Evolutionary conservation across 2,329 filamentous ascomycete genomes (phyloP).

Genomic region (Diaporthe citrichinensis): DNA sequence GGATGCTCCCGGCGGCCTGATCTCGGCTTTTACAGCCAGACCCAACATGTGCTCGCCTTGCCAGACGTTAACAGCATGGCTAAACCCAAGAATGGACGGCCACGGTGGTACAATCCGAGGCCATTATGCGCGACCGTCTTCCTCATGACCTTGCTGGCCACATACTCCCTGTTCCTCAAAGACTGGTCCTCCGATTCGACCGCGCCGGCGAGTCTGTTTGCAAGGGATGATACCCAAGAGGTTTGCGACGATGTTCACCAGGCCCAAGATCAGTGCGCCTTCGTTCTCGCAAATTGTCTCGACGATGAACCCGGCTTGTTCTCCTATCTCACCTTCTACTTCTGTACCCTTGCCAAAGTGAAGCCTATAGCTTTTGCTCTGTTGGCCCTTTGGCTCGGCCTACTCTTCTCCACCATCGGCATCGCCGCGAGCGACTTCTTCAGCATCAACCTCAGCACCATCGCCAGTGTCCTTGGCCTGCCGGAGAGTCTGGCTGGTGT

Average conservation of each 20-base stretch:
- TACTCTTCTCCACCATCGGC: constrained; percentile 96
- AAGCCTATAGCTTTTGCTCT: constrained; percentile 85
- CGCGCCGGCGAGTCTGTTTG: constrained; percentile 37
- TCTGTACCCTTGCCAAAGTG: constrained; percentile 79
- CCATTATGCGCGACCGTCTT: constrained; percentile 65
- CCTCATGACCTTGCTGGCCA: constrained; percentile 61
- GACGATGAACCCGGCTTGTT: constrained; percentile 93
- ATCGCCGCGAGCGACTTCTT: constrained; percentile 99
- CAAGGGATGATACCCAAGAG: constrained; percentile 48
- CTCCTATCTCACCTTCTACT: constrained; percentile 91
- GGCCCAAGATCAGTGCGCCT: constrained; percentile 86
- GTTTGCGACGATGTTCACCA: constrained; percentile 86
- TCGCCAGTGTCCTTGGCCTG: constrained; percentile 88
- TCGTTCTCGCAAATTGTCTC: constrained; percentile 84
- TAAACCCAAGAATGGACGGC: constrained; percentile 49
- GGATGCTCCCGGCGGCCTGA: not conserved
- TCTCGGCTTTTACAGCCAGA: constrained; percentile 2
- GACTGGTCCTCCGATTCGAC: constrained; percentile 19
- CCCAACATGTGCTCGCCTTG: constrained; percentile 36
- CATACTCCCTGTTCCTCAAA: constrained; percentile 58
- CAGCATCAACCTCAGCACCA: constrained; percentile 95
- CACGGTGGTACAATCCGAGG: constrained; percentile 58
- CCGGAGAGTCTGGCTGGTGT: constrained; percentile 97
- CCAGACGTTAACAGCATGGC: constrained; percentile 46
- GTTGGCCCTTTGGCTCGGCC: constrained; percentile 84